Base-by-base conservation (phyloP, 1,284 basidiomycete species). In the Cutaneotrichosporon sp. region DNA sequence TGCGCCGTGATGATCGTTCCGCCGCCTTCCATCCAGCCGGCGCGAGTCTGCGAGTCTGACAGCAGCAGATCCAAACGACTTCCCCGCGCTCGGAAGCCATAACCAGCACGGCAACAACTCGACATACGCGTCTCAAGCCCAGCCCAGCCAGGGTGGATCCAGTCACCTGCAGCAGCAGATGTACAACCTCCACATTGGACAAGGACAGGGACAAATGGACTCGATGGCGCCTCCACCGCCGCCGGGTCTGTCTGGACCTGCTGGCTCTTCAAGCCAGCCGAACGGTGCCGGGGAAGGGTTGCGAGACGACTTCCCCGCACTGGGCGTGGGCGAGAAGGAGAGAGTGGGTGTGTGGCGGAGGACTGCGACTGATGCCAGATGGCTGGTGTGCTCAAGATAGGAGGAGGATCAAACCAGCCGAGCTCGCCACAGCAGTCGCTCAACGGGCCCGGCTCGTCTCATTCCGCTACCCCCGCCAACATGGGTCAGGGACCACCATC, bases 61-160 rank as follows among this genome's bases (percentile, higher is more conserved):
- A n/a, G n/a, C n/a, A n/a, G n/a, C n/a, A 74, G 77, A 80, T 55
- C 68, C 72, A 31, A 75, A 69, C 58, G 76, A 80, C 58, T 79
- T 79, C 47, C 77, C 76, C 38, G 77, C 78, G 18, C 69, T 79
- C 6, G 73, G 75, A 34, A 59, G 58, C 29, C 72, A 72, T 49
- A 58, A 33, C 61, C 63, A 65, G 54, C 59, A 59, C 38, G 60
- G 63, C 42, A 56, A 46, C 24, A 65, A 65, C 45, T 71, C 72
- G 13, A 68, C 74, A 20, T 79, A 76, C 57, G 72, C 74, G 24
- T 62, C 72, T 8, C 74, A 76, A 62, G 65, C 68, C 9, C 75
- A 78, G 66, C 58, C 70, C 53, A 58, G 69, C 20, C 60, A 62
- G 34, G 61, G 64, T 42, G 61, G 59, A 47, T 63, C 61, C 42